These are phyloP conservation scores for Syzygium aromaticum DNA, from an alignment of 345 rosid species.

Conservation along the genomic window DNA sequence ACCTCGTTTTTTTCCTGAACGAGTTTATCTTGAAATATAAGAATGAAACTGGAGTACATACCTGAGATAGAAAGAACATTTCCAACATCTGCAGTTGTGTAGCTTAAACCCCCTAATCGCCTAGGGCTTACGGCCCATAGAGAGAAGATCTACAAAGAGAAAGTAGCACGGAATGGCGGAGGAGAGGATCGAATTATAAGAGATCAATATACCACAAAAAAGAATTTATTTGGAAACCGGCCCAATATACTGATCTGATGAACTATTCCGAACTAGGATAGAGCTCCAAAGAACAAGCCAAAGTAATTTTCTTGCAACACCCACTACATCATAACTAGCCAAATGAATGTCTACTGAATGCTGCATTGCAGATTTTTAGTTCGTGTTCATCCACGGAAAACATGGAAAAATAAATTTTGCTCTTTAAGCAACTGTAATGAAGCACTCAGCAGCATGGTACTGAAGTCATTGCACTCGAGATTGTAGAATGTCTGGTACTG, in stretches of 20 bases:
- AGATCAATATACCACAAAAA: neutral
- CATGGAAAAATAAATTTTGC: neutral
- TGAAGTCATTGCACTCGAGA: neutral
- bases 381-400: neutral
- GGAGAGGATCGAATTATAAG: neutral
- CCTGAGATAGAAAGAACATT: conserved; percentile 73
- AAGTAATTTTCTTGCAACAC: neutral
- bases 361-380: neutral
- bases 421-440: neutral
- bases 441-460: neutral
- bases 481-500: neutral
- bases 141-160: conserved; percentile 50
- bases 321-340: neutral
- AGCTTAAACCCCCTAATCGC: conserved; percentile 64
- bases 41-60: conserved; percentile 1
- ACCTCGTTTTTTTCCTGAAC: neutral
- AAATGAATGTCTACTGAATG: neutral
- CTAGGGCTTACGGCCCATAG: conserved; percentile 88
- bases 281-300: neutral
- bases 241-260: neutral
- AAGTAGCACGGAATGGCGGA: neutral
- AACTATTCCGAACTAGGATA: neutral
- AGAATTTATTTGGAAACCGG: neutral
- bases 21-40: neutral
- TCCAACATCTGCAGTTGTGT: conserved; percentile 58